Conservation (phyloP, 805 yeast genomes). For the Candida koratica region DNA sequence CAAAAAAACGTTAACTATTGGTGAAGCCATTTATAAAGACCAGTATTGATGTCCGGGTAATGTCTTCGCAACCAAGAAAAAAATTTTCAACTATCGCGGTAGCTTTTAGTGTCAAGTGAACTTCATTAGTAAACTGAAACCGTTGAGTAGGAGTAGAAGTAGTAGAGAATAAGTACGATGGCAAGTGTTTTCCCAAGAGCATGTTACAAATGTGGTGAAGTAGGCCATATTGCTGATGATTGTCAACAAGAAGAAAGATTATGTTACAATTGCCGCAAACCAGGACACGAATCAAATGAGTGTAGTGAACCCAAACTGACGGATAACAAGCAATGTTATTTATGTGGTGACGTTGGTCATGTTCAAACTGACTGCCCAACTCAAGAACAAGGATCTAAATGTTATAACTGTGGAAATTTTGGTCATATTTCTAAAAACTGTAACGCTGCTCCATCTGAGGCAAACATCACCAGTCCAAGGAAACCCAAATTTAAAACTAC, state of each 20-base stretch:
- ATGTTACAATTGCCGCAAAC: constrained; percentile 88
- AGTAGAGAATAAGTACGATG: constrained; percentile 18
- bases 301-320: constrained; percentile 88
- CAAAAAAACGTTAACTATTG: constrained; percentile 45
- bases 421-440: constrained; percentile 86
- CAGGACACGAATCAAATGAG: constrained; percentile 85
- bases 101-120: not conserved
- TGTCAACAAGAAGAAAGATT: constrained; percentile 81
- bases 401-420: constrained; percentile 55
- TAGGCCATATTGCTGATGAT: constrained; percentile 86
- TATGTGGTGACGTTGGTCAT: constrained; percentile 89
- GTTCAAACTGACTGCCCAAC: constrained; percentile 79
- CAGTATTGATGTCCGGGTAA: constrained; percentile 8
- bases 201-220: constrained; percentile 88
- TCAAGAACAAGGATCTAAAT: constrained; percentile 63
- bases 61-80: constrained; percentile 5
- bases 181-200: constrained; percentile 61
- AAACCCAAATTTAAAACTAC: constrained; percentile 34
- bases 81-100: constrained; percentile 10
- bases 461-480: not conserved
- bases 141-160: constrained; percentile 7
- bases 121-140: too few species aligned
- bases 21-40: constrained; percentile 65
- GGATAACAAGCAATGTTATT: constrained; percentile 84
- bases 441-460: constrained; percentile 28